phyloP scores from a whole-genome alignment of 23 red algal genomes.

The Gracilaria domingensis region DNA sequence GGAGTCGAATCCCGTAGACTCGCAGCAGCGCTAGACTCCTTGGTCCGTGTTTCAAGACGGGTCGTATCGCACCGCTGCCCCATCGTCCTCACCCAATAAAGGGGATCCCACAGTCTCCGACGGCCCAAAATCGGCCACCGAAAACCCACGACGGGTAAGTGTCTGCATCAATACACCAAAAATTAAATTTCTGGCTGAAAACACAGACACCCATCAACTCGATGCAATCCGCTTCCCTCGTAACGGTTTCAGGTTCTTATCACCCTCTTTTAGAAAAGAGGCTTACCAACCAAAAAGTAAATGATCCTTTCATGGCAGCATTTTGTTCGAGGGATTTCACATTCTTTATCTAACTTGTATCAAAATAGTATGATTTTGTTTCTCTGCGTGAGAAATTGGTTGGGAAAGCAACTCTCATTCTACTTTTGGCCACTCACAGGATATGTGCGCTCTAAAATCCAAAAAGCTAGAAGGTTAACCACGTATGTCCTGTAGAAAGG shows the following conservation, averaged over 20 bases:
- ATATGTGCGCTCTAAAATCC: too few species aligned
- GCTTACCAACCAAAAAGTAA: too few species aligned
- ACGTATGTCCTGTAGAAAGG: too few species aligned
- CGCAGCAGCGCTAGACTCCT: conserved; percentile 39
- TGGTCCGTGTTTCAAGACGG: conserved; percentile 46
- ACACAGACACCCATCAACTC: conserved; percentile 43
- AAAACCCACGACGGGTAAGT: conserved; percentile 55
- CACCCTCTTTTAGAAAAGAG: conserved; percentile 93
- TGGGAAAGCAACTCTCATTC: too few species aligned
- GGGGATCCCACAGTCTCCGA: conserved; percentile 43
- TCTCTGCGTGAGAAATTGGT: too few species aligned
- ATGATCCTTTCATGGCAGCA: too few species aligned
- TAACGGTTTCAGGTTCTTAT: conserved; percentile 82
- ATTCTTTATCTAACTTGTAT: too few species aligned
- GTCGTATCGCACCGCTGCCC: conserved; percentile 35
- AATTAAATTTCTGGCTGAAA: conserved; percentile 39
- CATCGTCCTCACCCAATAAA: conserved; percentile 37
- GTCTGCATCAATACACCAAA: conserved; percentile 11
- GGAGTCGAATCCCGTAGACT: conserved; percentile 20
- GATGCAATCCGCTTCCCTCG: conserved; percentile 84
- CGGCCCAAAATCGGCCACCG: conserved; percentile 33
- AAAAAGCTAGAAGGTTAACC: too few species aligned
- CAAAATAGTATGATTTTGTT: too few species aligned
- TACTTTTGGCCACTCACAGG: too few species aligned
- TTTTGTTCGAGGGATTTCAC: too few species aligned